A percentile compares a stretch with the other conserved stretches of the same genome.
Evolutionary conservation across 768 basidiomycete species (phyloP).

Genomic region (Kwoniella pini): DNA sequence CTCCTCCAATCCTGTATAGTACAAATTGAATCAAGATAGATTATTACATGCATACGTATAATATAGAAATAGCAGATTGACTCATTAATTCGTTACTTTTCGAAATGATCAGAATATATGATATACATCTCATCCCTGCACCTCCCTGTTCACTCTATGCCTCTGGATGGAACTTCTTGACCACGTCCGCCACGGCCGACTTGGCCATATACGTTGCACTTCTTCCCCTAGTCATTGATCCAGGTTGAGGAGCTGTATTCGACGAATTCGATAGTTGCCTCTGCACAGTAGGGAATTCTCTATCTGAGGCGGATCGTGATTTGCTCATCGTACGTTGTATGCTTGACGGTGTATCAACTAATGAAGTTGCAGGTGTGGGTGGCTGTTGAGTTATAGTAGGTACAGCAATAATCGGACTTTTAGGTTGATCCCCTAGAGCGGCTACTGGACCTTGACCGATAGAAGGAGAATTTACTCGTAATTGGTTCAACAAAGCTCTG

Average conservation of each 20-base stretch:
- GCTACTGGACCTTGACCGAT: slow-evolving; percentile 2
- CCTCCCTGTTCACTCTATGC: neutral
- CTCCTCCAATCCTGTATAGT: no score
- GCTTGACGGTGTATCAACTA: neutral
- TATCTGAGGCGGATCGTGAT: neutral
- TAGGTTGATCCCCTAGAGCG: neutral
- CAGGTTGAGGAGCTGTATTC: neutral
- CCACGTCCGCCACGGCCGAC: slow-evolving; percentile 55
- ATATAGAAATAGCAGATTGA: no score
- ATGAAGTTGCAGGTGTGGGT: slow-evolving; percentile 27
- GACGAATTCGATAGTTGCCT: neutral
- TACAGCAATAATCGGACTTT: neutral
- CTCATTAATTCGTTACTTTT: no score
- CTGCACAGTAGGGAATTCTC: neutral
- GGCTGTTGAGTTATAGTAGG: slow-evolving; percentile 32
- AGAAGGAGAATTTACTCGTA: slow-evolving; percentile 40
- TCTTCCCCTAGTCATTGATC: slow-evolving; percentile 30
- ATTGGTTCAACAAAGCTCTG: slow-evolving; percentile 73
- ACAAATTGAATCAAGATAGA: no score
- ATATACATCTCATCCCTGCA: neutral
- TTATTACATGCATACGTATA: no score
- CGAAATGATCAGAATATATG: neutral
- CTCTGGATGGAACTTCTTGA: slow-evolving; percentile 49
- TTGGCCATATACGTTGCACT: slow-evolving; percentile 55
- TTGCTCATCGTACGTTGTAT: neutral